These are phyloP conservation scores for Omphalotus olearius DNA, from an alignment of 1,284 basidiomycete genomes.

Conservation along the genomic window DNA sequence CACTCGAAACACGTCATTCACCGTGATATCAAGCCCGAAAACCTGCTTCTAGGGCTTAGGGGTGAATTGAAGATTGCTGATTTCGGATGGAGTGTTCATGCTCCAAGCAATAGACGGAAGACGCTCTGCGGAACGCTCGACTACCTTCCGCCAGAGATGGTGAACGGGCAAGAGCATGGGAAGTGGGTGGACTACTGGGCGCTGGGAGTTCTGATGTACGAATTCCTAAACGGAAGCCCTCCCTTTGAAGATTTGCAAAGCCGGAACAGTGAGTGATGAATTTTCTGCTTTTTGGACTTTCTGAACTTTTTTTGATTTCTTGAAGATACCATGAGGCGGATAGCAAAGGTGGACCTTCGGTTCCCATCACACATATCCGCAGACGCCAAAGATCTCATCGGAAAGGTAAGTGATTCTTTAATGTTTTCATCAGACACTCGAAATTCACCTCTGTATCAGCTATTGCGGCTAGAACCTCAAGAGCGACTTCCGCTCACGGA, in stretches of 20 bases:
- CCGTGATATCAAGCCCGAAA: constrained; percentile 99
- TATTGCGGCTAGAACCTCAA: constrained; percentile 84
- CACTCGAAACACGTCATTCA: constrained; percentile 98
- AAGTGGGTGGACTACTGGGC: constrained; percentile 97
- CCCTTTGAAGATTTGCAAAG: constrained; percentile 91
- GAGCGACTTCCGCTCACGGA: constrained; percentile 79
- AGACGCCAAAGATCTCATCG: constrained; percentile 40
- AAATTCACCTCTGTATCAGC: constrained; percentile 40
- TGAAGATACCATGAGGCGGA: constrained; percentile 83
- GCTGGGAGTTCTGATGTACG: constrained; percentile 94
- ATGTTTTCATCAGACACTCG: background rate
- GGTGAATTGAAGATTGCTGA: constrained; percentile 99
- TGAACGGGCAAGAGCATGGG: constrained; percentile 83
- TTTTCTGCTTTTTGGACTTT: constrained; percentile 2
- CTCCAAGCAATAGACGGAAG: constrained; percentile 84
- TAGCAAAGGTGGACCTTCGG: constrained; percentile 77
- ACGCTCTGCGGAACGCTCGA: constrained; percentile 96
- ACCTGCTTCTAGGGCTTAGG: constrained; percentile 90
- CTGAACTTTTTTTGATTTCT: background rate
- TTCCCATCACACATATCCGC: constrained; percentile 45
- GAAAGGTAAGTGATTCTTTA: constrained; percentile 28
- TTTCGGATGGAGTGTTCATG: constrained; percentile 99
- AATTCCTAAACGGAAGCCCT: constrained; percentile 78
- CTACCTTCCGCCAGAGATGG: constrained; percentile 99
- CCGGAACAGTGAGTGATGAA: constrained; percentile 53